phyloP scores from a whole-genome alignment of 805 yeast genomes.

The Metschnikowia corniflorae region DNA sequence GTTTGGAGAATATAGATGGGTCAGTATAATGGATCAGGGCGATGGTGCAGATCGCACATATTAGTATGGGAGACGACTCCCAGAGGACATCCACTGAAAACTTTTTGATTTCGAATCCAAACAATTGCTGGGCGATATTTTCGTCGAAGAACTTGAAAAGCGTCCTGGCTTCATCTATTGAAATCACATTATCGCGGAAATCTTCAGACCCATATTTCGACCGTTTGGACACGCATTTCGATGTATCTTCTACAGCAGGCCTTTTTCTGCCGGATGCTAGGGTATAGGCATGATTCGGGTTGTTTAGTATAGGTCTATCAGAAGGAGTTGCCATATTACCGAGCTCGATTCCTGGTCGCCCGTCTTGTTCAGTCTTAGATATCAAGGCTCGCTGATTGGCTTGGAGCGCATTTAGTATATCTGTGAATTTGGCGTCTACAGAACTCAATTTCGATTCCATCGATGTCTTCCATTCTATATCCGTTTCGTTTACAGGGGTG shows the following conservation, averaged over 20 bases:
- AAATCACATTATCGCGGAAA: constrained; percentile 35
- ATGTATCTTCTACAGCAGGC: not conserved
- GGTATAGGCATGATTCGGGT: not conserved
- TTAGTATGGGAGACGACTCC: constrained; percentile 53
- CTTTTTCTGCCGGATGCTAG: not conserved
- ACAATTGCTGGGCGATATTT: constrained; percentile 58
- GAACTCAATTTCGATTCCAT: constrained; percentile 34
- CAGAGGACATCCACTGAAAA: constrained; percentile 49
- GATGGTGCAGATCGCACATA: constrained; percentile 58
- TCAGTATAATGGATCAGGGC: constrained; percentile 59
- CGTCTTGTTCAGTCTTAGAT: constrained; percentile 13
- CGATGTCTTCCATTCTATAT: constrained; percentile 29
- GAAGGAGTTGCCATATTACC: not conserved
- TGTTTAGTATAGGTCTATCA: no score
- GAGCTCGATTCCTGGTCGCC: not conserved
- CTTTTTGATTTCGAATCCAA: constrained; percentile 58
- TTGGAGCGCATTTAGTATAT: constrained; percentile 31
- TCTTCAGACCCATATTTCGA: constrained; percentile 12
- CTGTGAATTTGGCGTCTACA: constrained; percentile 37
- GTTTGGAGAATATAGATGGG: constrained; percentile 26
- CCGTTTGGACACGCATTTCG: not conserved
- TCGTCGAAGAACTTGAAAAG: constrained; percentile 50
- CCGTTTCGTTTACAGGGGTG: constrained; percentile 4
- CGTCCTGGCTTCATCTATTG: constrained; percentile 41
- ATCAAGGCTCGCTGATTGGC: constrained; percentile 30